Base-by-base conservation (phyloP, 495 filamentous ascomycete species). In the Alectoria sarmentosa region DNA sequence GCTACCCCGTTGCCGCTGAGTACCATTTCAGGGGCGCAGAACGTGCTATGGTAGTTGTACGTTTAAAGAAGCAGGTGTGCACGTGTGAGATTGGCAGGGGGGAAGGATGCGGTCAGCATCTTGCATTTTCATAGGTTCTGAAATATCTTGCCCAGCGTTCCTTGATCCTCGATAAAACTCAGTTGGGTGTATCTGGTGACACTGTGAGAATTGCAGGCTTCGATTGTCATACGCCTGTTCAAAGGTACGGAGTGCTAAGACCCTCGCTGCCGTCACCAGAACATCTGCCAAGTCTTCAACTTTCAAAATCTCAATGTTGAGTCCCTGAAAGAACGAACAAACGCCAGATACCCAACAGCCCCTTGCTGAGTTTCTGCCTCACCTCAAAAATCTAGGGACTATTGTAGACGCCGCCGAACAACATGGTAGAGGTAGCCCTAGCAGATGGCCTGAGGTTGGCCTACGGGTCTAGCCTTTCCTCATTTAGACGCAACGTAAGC, bases 1-100 rank as follows among this genome's bases (percentile, higher is more conserved):
- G n/a, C n/a, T n/a, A n/a, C 52, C 49, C 49, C 38, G 37, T 26
- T 36, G 61, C 49, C 48, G 52, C 39, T 41, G 49, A 41, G 11
- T 36, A n/a, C 30, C 62, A 13, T 28, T 34, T 34, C 13, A 55
- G 52, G 62, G 28, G 39, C 34, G 44, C 30, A 42, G 34, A 42
- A 42, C 26, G 38, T 39, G 55, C 52, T 58, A 9, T 57, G n/a
- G 52, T 41, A 41, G 21, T 11, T 23, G 21, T 48, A 21, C 54
- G 34, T 55, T 42, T 7, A 7, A 44, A 32, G 52, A 21, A 34
- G 30, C 49, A 34, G 28, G 48, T 32, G 28, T 17, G 52, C 30
- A n/a, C n/a, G n/a, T n/a, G n/a, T n/a, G n/a, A 55, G 26, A 44
- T 44, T 2, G 42, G 21, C 19, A 44, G 6, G 4, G 23, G 11